phyloP scores from a whole-genome alignment of 2,329 filamentous ascomycete genomes.

The Escovopsis sp. region DNA sequence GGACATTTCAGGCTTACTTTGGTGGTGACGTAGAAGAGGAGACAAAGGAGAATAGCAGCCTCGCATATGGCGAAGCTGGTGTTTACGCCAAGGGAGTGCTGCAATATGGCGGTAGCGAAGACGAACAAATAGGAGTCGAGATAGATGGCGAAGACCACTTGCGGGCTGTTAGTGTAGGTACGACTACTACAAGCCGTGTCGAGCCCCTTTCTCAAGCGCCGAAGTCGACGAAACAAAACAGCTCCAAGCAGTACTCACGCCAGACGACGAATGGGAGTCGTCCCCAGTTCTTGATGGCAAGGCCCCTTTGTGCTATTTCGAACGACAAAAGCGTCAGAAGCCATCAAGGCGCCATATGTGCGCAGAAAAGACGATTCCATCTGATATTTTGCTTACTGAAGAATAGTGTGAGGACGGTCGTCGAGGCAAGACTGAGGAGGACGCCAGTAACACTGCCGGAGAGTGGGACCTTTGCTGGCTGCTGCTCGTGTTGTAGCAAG shows the following conservation, averaged over 20 bases:
- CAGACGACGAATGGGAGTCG: conserved; percentile 28
- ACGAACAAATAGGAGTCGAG: conserved; percentile 46
- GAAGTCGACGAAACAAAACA: no score
- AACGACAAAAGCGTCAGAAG: not conserved
- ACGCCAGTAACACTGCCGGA: conserved; percentile 3
- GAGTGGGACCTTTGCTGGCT: not conserved
- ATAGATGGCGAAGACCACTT: conserved; percentile 47
- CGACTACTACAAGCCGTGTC: no score
- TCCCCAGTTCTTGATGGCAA: conserved; percentile 24
- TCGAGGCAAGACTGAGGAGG: conserved; percentile 1
- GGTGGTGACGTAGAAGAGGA: conserved; percentile 47
- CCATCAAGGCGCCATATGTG: not conserved
- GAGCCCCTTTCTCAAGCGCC: no score
- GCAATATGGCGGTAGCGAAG: conserved; percentile 39
- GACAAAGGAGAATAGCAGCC: conserved; percentile 43
- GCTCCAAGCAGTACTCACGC: conserved; percentile 18
- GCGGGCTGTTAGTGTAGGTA: not conserved
- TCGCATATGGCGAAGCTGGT: conserved; percentile 35
- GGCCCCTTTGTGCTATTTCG: conserved; percentile 21
- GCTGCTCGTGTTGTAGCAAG: not conserved
- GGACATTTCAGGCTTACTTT: conserved; percentile 28
- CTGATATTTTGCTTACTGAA: conserved; percentile 1
- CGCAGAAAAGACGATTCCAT: no score
- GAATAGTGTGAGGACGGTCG: not conserved
- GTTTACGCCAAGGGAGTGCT: conserved; percentile 42